Conservation (phyloP, 176 grass and related monocot species). For the Metroxylon sagu region DNA sequence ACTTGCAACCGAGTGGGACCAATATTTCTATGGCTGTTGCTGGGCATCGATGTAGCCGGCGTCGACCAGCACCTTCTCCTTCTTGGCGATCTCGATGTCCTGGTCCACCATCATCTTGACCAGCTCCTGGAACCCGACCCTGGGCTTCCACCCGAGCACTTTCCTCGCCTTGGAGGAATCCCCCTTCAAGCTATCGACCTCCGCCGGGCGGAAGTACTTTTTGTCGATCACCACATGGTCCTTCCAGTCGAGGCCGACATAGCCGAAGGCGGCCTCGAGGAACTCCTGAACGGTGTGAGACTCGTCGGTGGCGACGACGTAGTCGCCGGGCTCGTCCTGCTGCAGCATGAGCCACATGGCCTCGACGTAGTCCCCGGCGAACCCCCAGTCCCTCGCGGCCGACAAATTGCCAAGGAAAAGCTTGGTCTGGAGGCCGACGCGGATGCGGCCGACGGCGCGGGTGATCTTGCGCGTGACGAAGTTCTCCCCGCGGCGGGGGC, state of each 20-base stretch:
- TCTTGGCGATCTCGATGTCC: constrained; percentile 76
- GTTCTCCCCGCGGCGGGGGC: constrained; percentile 91
- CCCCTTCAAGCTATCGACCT: constrained; percentile 84
- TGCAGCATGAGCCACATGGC: constrained; percentile 99
- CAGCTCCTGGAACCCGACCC: constrained; percentile 77
- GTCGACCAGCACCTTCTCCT: constrained; percentile 86
- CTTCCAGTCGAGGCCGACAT: constrained; percentile 77
- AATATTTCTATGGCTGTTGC: constrained; percentile 63
- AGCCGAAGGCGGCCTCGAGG: constrained; percentile 67
- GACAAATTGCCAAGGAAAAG: constrained; percentile 89
- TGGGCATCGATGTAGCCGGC: constrained; percentile 81
- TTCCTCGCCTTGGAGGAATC: constrained; percentile 67
- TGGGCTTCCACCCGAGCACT: constrained; percentile 80
- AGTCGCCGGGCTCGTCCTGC: constrained; percentile 74
- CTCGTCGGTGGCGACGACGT: constrained; percentile 83
- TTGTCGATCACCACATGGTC: constrained; percentile 89
- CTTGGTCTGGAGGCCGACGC: constrained; percentile 93
- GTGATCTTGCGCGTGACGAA: constrained; percentile 99
- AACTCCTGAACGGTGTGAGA: constrained; percentile 82
- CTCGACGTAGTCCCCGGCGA: constrained; percentile 92
- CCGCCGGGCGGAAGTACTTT: constrained; percentile 83
- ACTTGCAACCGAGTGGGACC: too few relatives aligned
- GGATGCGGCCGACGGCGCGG: constrained; percentile 80
- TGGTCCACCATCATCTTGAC: constrained; percentile 92
- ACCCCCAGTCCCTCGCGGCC: constrained; percentile 84